Percentiles rank a stretch among this genome's conserved stretches.
Conservation (phyloP, 2,329 filamentous ascomycete species). For the Penicillium sp. region DNA sequence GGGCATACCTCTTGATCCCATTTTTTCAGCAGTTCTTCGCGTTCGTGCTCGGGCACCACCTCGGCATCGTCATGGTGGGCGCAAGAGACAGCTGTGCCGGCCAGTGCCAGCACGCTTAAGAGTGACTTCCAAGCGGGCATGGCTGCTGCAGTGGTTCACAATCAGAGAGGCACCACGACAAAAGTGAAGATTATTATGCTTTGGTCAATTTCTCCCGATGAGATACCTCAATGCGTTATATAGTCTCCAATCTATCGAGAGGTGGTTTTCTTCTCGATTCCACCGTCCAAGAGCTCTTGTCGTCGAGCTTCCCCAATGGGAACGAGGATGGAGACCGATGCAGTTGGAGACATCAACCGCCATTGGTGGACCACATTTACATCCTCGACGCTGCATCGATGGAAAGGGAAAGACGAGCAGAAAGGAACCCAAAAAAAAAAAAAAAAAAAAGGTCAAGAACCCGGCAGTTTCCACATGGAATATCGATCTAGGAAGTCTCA, state of each 20-base stretch:
- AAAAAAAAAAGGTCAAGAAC: too few relatives aligned
- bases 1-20: conserved; percentile 43
- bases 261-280: conserved; percentile 9
- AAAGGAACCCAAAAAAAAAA: conserved; percentile 1
- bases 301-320: conserved; percentile 3
- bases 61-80: conserved; percentile 40
- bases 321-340: conserved; percentile 9
- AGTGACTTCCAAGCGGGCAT: conserved; percentile 28
- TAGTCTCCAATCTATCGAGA: neutral
- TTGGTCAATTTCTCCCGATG: too few relatives aligned
- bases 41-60: conserved; percentile 33
- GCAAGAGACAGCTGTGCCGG: conserved; percentile 28
- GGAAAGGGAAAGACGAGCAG: conserved; percentile 20
- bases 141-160: conserved; percentile 5
- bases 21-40: conserved; percentile 42
- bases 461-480: neutral
- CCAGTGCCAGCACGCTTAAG: conserved; percentile 29
- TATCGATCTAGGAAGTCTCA: neutral
- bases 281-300: conserved; percentile 15
- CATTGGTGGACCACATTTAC: too few relatives aligned
- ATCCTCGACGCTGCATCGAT: neutral
- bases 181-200: too few relatives aligned
- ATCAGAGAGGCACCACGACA: conserved; percentile 2
- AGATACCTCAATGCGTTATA: too few relatives aligned
- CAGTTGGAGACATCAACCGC: too few relatives aligned